Conservation (phyloP, 129 eudicot genomes). For the Flaveria trinervia region DNA sequence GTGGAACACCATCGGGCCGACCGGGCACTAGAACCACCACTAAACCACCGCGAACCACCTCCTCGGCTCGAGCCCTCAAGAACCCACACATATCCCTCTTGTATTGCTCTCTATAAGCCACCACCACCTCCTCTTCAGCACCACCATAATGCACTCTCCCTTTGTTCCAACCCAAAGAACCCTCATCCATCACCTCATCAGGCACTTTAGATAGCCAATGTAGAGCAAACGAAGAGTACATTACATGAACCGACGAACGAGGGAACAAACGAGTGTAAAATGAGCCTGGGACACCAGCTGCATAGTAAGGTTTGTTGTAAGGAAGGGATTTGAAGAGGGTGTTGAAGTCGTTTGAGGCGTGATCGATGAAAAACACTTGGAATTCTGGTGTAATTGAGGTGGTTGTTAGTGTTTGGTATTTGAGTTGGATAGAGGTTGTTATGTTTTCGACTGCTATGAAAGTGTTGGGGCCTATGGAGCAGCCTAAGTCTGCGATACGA, state of each 20-base stretch:
- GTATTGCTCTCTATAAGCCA: slow-evolving; percentile 37
- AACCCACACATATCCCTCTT: slow-evolving; percentile 41
- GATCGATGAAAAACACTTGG: slow-evolving; percentile 56
- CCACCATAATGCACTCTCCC: slow-evolving; percentile 47
- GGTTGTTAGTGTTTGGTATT: slow-evolving; percentile 15
- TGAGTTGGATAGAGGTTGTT: slow-evolving; percentile 26
- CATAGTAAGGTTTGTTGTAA: slow-evolving; percentile 32
- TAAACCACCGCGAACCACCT: slow-evolving; percentile 49
- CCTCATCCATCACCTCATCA: slow-evolving; percentile 22
- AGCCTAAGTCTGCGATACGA: slow-evolving; percentile 44
- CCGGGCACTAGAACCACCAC: slow-evolving; percentile 41
- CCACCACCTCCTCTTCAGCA: slow-evolving; percentile 33
- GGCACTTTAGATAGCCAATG: slow-evolving; percentile 61
- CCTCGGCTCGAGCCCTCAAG: slow-evolving; percentile 45
- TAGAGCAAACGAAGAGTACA: slow-evolving; percentile 41
- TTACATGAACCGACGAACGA: slow-evolving; percentile 36
- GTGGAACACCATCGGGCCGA: slow-evolving; percentile 31
- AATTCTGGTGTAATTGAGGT: slow-evolving; percentile 31
- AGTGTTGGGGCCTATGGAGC: slow-evolving; percentile 48
- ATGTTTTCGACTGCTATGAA: slow-evolving; percentile 32
- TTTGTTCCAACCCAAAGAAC: slow-evolving; percentile 38
- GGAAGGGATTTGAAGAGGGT: slow-evolving; percentile 51
- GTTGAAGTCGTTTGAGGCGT: slow-evolving; percentile 51
- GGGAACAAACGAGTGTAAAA: slow-evolving; percentile 49
- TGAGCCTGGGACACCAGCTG: slow-evolving; percentile 55